A percentile compares a stretch with the other conserved stretches of the same genome.
These are phyloP conservation scores for Verticillium zaregamsianum DNA, from an alignment of 2,329 filamentous ascomycete genomes.

Conservation along the genomic window DNA sequence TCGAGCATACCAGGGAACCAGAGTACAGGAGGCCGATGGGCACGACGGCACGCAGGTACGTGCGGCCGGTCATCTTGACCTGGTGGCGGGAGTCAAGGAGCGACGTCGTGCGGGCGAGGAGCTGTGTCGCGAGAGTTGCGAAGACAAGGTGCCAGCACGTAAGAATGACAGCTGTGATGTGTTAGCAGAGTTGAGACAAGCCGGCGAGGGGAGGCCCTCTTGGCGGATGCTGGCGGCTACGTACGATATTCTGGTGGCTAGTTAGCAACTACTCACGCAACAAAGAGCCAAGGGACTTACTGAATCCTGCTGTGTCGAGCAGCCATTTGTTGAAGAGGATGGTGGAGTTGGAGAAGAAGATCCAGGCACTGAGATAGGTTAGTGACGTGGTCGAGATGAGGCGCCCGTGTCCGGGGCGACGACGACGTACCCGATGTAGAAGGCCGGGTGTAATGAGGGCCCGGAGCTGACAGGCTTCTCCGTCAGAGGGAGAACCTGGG, in stretches of 20 bases:
- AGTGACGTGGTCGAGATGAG: background rate
- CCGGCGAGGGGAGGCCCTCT: background rate
- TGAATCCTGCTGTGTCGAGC: conserved; percentile 68
- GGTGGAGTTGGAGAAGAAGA: conserved; percentile 76
- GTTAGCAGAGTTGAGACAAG: background rate
- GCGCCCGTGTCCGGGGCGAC: background rate
- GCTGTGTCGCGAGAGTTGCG: conserved; percentile 61
- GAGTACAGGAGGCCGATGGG: conserved; percentile 65
- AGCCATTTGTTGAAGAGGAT: conserved; percentile 95
- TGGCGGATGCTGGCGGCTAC: conserved; percentile 11
- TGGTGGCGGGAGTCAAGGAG: conserved; percentile 60
- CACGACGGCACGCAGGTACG: conserved; percentile 60
- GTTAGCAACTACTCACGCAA: background rate
- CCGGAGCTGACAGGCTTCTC: conserved; percentile 16
- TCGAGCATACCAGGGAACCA: conserved; percentile 61
- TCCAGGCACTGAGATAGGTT: conserved; percentile 59
- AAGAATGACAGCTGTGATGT: conserved; percentile 46
- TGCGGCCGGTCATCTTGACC: conserved; percentile 54
- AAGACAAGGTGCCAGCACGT: conserved; percentile 67
- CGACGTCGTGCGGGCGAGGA: conserved; percentile 59
- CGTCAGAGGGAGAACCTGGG: background rate
- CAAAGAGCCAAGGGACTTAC: conserved; percentile 41
- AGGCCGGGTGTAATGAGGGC: conserved; percentile 16
- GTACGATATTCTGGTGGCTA: conserved; percentile 37
- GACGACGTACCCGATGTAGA: conserved; percentile 27